Conservation (phyloP, 2,329 filamentous ascomycete species). For the Reticulascus tulasneorum region DNA sequence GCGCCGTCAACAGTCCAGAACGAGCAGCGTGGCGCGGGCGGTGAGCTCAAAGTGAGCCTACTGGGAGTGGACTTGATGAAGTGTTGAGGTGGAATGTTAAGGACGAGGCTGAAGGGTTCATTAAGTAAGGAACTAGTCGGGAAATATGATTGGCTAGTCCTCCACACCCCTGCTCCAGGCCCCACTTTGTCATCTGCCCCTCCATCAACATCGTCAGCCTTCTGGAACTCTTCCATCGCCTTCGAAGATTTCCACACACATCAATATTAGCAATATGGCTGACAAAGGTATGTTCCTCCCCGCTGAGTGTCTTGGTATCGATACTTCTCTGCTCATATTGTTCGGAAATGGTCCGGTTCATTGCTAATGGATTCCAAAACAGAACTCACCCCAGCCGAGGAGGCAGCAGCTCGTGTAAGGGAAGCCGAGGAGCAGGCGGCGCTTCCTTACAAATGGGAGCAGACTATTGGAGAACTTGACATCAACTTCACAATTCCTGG, state of each 20-base stretch:
- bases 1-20: too few relatives aligned
- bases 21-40: too few relatives aligned
- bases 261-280: constrained; percentile 28
- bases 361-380: background rate
- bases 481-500: constrained; percentile 72
- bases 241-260: constrained; percentile 10
- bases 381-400: constrained; percentile 54
- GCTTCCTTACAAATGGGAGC: constrained; percentile 95
- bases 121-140: background rate
- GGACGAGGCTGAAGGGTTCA: constrained; percentile 6
- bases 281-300: constrained; percentile 31
- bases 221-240: constrained; percentile 15
- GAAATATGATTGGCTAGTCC: constrained; percentile 10
- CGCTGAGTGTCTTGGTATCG: constrained; percentile 1
- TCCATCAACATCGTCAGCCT: constrained; percentile 15
- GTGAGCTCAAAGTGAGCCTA: too few relatives aligned
- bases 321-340: constrained; percentile 5
- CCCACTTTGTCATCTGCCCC: constrained; percentile 14
- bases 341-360: background rate
- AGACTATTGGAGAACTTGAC: constrained; percentile 86
- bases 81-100: constrained; percentile 1
- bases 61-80: too few relatives aligned
- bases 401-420: constrained; percentile 59
- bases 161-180: constrained; percentile 1
- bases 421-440: constrained; percentile 84